These are phyloP conservation scores for Quillaja saponaria DNA, from an alignment of 306 rosid genomes.

Conservation along the genomic window DNA sequence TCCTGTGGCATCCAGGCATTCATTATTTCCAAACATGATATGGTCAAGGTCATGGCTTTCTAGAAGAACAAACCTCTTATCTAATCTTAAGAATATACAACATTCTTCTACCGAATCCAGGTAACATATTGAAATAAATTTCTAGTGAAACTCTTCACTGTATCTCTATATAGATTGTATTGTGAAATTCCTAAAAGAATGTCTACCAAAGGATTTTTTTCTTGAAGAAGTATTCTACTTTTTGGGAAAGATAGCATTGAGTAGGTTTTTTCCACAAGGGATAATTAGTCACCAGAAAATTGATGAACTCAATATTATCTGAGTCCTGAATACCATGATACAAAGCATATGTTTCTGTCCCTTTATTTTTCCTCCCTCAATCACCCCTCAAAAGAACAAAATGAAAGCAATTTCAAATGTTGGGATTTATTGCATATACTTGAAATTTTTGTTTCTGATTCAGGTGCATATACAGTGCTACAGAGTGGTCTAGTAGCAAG, in stretches of 20 bases:
- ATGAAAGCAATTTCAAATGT: neutral
- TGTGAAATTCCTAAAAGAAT: neutral
- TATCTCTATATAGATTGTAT: neutral
- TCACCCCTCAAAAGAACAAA: neutral
- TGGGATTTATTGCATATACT: constrained; percentile 13
- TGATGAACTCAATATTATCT: neutral
- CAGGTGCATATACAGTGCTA: constrained; percentile 44
- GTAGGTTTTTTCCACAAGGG: too few species aligned
- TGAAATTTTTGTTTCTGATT: constrained; percentile 24
- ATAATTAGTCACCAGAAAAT: too few species aligned
- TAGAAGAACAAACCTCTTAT: constrained; percentile 39
- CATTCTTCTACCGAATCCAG: constrained; percentile 34
- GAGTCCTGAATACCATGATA: neutral
- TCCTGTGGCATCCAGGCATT: constrained; percentile 25
- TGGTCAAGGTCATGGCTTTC: constrained; percentile 51
- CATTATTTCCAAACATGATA: constrained; percentile 45
- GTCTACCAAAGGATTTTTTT: neutral
- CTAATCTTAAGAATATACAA: constrained; percentile 37
- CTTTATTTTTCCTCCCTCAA: neutral
- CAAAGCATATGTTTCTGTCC: neutral
- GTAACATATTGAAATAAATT: constrained; percentile 28
- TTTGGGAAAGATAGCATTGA: too few species aligned
- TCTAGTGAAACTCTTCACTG: constrained; percentile 1
- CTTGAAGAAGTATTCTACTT: too few species aligned
- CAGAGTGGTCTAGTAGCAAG: constrained; percentile 37